These are phyloP conservation scores for Osmanthus fragrans DNA, from an alignment of 257 asterid genomes.

Conservation along the genomic window DNA sequence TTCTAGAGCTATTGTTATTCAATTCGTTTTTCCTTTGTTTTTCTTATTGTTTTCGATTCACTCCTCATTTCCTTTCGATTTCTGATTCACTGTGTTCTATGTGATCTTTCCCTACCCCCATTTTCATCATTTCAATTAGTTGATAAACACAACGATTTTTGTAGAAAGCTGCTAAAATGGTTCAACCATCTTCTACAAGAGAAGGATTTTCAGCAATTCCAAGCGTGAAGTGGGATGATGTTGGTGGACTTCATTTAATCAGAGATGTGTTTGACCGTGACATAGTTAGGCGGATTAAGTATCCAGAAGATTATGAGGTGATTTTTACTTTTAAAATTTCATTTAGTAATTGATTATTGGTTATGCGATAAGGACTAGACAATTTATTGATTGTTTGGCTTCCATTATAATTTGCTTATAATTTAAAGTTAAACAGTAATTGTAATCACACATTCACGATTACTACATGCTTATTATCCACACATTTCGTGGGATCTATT, in stretches of 20 bases:
- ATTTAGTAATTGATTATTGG: neutral
- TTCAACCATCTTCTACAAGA: conserved; percentile 83
- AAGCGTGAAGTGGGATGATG: conserved; percentile 86
- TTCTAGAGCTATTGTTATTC: neutral
- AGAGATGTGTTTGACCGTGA: conserved; percentile 64
- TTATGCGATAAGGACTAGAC: conserved; percentile 3
- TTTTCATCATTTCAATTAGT: conserved; percentile 8
- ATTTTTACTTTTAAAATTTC: conserved; percentile 4
- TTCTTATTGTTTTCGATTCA: neutral
- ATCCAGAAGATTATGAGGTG: conserved; percentile 74
- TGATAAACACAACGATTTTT: neutral
- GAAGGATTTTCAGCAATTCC: conserved; percentile 93
- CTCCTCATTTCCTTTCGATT: neutral
- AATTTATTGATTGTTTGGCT: no score
- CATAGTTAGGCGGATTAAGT: conserved; percentile 65
- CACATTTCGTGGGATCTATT: no score
- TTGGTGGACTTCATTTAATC: conserved; percentile 75
- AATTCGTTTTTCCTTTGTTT: neutral
- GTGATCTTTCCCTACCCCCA: neutral
- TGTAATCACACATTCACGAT: no score
- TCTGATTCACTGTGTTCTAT: conserved; percentile 15
- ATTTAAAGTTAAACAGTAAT: no score
- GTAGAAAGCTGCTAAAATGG: conserved; percentile 76
- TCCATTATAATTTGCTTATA: no score
- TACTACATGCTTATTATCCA: no score